phyloP scores from a whole-genome alignment of 2,329 filamentous ascomycete genomes.

The Beauveria asiatica region DNA sequence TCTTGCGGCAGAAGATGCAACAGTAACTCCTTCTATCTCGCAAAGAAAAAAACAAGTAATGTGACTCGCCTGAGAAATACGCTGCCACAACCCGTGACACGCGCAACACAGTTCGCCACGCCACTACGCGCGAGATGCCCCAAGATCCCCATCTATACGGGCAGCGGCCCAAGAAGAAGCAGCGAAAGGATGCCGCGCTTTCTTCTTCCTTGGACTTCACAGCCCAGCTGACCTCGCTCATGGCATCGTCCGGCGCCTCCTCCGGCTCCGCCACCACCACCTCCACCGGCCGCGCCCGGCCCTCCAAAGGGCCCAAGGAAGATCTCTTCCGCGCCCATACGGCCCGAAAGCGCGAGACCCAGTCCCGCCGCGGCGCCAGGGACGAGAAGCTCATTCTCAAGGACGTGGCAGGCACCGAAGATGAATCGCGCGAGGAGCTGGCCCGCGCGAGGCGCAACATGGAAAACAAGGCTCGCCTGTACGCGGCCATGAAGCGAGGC shows the following conservation, averaged over 20 bases:
- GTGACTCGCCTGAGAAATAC: not conserved
- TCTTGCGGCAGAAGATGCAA: not conserved
- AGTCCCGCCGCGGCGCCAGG: conserved; percentile 33
- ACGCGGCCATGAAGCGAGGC: conserved; percentile 85
- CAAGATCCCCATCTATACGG: conserved; percentile 71
- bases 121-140: conserved; percentile 24
- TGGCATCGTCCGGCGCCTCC: conserved; percentile 41
- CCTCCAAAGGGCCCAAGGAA: conserved; percentile 35
- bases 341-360: conserved; percentile 18
- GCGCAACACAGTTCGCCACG: not conserved
- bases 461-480: conserved; percentile 82
- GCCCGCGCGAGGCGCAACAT: conserved; percentile 70
- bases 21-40: too few species aligned
- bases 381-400: conserved; percentile 43
- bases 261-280: conserved; percentile 30
- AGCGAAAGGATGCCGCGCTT: conserved; percentile 60
- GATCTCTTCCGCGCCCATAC: conserved; percentile 34
- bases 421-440: conserved; percentile 60
- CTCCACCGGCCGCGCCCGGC: conserved; percentile 35
- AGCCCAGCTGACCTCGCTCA: conserved; percentile 77
- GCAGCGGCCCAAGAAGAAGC: conserved; percentile 59
- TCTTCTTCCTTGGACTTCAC: conserved; percentile 74
- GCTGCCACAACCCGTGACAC: not conserved
- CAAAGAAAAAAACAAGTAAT: not conserved
- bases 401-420: conserved; percentile 45